A percentile compares a stretch with the other conserved stretches of the same genome.
Conservation (phyloP, 257 asterid species). For the Solanum rostratum region DNA sequence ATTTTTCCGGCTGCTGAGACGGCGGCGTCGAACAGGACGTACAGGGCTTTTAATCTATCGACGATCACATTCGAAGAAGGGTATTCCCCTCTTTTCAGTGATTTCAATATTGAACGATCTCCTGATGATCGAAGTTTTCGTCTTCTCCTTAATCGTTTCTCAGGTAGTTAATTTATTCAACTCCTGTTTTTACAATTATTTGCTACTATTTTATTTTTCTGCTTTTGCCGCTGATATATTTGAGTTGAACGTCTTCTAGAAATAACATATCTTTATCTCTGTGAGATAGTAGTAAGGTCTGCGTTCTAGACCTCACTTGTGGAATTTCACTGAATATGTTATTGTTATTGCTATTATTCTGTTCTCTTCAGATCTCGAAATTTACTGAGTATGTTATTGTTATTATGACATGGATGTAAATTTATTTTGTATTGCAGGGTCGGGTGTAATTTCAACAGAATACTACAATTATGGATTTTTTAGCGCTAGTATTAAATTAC, state of each 20-base stretch:
- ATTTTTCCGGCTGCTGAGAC: constrained; percentile 6
- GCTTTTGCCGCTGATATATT: too few relatives aligned
- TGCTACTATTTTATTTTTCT: too few relatives aligned
- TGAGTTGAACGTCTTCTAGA: too few relatives aligned
- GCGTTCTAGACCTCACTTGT: too few relatives aligned
- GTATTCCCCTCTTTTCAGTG: constrained; percentile 71
- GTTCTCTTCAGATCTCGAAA: too few relatives aligned
- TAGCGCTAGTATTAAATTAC: constrained; percentile 83
- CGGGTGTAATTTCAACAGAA: constrained; percentile 77
- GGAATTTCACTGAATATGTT: too few relatives aligned
- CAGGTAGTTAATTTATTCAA: constrained; percentile 31
- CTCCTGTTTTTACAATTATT: not conserved
- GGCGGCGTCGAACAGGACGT: not conserved
- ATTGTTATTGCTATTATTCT: too few relatives aligned
- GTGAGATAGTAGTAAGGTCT: too few relatives aligned
- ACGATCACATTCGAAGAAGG: constrained; percentile 40
- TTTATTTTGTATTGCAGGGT: constrained; percentile 33
- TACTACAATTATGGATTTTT: constrained; percentile 87
- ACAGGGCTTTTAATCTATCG: constrained; percentile 35
- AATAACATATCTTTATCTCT: too few relatives aligned
- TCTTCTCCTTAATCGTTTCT: constrained; percentile 67
- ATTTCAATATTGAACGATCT: constrained; percentile 58
- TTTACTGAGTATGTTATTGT: too few relatives aligned
- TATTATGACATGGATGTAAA: too few relatives aligned
- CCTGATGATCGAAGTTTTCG: constrained; percentile 41